Evolutionary conservation across 495 filamentous ascomycete genomes (phyloP), one percentile per base, ranked within the genome.

Genomic region (Paragyromitra xinjiangensis): DNA sequence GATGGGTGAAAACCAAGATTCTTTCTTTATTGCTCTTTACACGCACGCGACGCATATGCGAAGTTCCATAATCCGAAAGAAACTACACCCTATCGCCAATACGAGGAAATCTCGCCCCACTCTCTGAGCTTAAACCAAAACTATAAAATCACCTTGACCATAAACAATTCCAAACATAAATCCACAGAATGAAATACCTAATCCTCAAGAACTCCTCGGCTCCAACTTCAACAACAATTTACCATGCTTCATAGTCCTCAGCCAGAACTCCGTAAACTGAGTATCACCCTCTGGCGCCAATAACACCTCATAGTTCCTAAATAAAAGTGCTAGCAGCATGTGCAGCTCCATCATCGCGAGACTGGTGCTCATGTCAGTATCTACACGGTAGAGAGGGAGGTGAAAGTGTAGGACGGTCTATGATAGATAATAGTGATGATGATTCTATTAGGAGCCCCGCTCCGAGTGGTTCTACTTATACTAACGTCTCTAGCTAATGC

Each of bases 301-400:
- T 12, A 19, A 53, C 9, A 72, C 59, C 0, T 19, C 16, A 53
- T 72, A 72, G 48, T 72, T 65, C 26, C 59, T 53, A 11, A 72
- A 72, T n/a, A 72, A 0, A 3, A 72, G 45, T 1, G 59, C 69
- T 37, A 72, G n/a, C 48, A 72, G 64, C 69, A 72, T 72, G 59
- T 72, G 69, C 34, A 72, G 40, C 16, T 72, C 48, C 69, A 72
- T 72, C 69, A 64, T 64, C 37, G 69, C 61, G 39, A 64, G 69
- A 37, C 69, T 72, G 44, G 6, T 12, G 12, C 19, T 34, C 19
- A 7, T 3, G 14, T 42, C 16, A 62, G 34, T 14, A 22, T n/a
- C 1, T 34, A 0, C 34, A 24, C 11, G 11, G 44, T 12, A 3
- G 11, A 9, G 44, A 9, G 2, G 44, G 44, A 48, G 44, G 5